Conservation (phyloP, 1,139 yeast genomes). For the Hyphopichia wangnamkhiaoensis region DNA sequence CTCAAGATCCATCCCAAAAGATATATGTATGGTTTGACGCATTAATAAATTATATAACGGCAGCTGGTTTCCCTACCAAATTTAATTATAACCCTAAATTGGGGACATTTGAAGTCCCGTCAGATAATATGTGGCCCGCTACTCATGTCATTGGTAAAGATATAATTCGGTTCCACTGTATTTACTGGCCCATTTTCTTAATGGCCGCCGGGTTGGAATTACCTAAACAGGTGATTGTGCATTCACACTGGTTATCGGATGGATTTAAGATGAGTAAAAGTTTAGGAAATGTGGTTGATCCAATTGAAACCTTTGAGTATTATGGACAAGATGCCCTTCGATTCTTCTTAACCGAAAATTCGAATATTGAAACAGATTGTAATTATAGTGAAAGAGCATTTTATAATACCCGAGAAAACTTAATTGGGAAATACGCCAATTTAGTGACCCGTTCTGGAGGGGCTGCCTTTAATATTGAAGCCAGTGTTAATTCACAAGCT, state of each 20-base stretch:
- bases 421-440: constrained; percentile 85
- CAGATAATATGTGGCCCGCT: constrained; percentile 52
- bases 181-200: constrained; percentile 93
- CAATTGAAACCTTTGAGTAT: constrained; percentile 56
- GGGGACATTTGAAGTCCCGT: constrained; percentile 10
- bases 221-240: constrained; percentile 80
- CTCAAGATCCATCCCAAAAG: constrained; percentile 72
- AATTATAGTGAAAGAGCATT: constrained; percentile 70
- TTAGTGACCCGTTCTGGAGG: constrained; percentile 75
- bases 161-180: constrained; percentile 81
- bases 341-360: constrained; percentile 74
- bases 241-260: constrained; percentile 90
- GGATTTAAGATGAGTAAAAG: constrained; percentile 95
- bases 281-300: constrained; percentile 94
- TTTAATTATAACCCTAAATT: constrained; percentile 11
- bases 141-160: constrained; percentile 92
- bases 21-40: constrained; percentile 99
- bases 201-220: constrained; percentile 75
- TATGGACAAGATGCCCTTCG: constrained; percentile 78
- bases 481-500: constrained; percentile 34
- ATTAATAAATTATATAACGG: constrained; percentile 76
- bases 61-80: constrained; percentile 59
- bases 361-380: constrained; percentile 74
- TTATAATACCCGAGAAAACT: constrained; percentile 56
- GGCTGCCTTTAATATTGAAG: constrained; percentile 58